Percentiles rank a stretch among this genome's conserved stretches.
These are phyloP conservation scores for Colletotrichum sp. DNA, from an alignment of 2,329 filamentous ascomycete species.

Conservation along the genomic window DNA sequence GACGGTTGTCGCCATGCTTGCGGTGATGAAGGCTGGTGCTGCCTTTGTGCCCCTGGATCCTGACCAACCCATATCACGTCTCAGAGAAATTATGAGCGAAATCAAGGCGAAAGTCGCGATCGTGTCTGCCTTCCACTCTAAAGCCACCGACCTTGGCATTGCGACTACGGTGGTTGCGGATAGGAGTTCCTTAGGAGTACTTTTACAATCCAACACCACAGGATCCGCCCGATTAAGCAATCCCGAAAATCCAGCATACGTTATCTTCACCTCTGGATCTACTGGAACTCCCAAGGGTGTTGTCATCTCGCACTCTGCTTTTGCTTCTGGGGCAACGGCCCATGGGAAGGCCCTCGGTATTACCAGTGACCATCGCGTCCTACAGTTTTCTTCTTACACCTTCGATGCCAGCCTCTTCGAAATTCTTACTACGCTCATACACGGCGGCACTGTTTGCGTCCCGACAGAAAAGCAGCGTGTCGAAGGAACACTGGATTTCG, in stretches of 20 bases:
- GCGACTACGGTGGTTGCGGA: not conserved
- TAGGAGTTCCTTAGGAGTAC: conserved; percentile 40
- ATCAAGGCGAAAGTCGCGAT: not conserved
- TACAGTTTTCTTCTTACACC: conserved; percentile 36
- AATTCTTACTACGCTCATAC: conserved; percentile 38
- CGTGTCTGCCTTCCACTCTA: not conserved
- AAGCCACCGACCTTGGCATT: not conserved
- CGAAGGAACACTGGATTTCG: conserved; percentile 8
- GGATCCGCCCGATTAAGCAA: not conserved
- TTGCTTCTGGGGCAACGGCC: conserved; percentile 22
- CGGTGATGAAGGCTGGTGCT: conserved; percentile 2
- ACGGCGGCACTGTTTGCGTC: conserved; percentile 43
- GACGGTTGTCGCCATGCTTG: conserved; percentile 7
- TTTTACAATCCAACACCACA: not conserved
- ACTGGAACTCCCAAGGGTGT: conserved; percentile 55
- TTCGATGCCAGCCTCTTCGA: conserved; percentile 42
- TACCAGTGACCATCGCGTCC: not conserved
- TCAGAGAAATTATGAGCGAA: not conserved
- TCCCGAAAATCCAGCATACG: conserved; percentile 28
- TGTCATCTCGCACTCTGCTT: conserved; percentile 30
- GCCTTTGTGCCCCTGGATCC: conserved; percentile 7
- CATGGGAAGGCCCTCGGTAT: conserved; percentile 10
- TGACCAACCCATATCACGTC: conserved; percentile 1
- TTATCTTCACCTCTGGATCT: conserved; percentile 47
- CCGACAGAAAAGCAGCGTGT: conserved; percentile 41